Evolutionary conservation across 768 basidiomycete species (phyloP), one percentile per base, ranked within the genome.

Genomic region (Leccinum pellstonianum): DNA sequence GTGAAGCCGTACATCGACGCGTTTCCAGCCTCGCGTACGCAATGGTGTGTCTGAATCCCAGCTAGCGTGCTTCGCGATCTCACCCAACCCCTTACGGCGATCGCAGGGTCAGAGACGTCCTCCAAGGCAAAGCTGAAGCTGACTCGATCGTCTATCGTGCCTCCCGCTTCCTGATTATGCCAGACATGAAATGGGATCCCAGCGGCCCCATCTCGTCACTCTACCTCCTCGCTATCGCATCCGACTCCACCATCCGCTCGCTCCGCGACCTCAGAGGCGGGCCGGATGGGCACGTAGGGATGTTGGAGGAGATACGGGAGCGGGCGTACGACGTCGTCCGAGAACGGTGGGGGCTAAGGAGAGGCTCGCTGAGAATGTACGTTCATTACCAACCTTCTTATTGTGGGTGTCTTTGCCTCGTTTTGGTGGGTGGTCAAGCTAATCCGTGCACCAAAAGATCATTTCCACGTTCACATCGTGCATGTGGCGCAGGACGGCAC

Each of bases 161-260:
- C 12, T 72, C 82, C 0, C 78, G 81, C 5, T 97, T 90, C 67
- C 64, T 96, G 41, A 86, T 99, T 57, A 75, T 97, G 0, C 96
- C 96, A 0, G 96, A 99, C 75, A 90, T 97, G 85, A 98, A 98
- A 77, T 98, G 96, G 96, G 94, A 98, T 70, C 80, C 86, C 23
- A 90, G 85, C 0, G 64, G 90, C n/a, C 71, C 73, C 0, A 57
- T 71, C 37, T 75, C 83, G 0, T 83, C 91, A 1, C 79, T 99
- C 55, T 98, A 99, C 72, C 86, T 98, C 59, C 78, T 94, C 41
- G 93, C 90, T 1, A 81, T 99, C 58, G 83, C 81, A 0, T 81
- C 83, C 35, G 83, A 87, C 57, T 71, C 80, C 1, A 67, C 76
- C 4, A 83, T 98, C 21, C 80, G 80, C 29, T 89, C 86, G 47